Percentiles rank a stretch among this genome's conserved stretches.
These are phyloP conservation scores for Saccharomyces uvarum DNA, from an alignment of 1,139 yeast species.

Conservation along the genomic window DNA sequence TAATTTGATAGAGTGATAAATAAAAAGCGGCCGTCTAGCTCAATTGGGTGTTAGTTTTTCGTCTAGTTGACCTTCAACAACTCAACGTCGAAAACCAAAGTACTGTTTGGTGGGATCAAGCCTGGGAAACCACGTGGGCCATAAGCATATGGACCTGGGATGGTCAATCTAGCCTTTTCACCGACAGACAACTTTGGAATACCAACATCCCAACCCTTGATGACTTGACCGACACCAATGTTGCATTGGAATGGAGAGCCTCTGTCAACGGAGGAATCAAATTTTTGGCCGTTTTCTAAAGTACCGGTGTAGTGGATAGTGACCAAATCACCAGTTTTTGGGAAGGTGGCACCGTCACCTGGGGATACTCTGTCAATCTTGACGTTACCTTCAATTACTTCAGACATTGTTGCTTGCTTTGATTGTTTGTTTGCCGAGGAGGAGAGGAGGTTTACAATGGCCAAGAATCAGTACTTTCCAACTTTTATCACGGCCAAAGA, in stretches of 20 bases:
- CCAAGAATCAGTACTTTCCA: neutral
- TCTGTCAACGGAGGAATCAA: slow-evolving; percentile 90
- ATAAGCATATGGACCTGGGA: slow-evolving; percentile 90
- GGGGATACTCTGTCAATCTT: slow-evolving; percentile 38
- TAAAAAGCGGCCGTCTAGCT: neutral
- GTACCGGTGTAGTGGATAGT: slow-evolving; percentile 95
- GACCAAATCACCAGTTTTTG: slow-evolving; percentile 77
- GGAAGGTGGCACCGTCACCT: slow-evolving; percentile 76
- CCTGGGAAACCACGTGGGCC: slow-evolving; percentile 95
- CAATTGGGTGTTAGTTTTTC: neutral
- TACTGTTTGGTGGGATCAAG: slow-evolving; percentile 91
- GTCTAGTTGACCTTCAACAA: slow-evolving; percentile 66
- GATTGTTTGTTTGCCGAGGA: neutral
- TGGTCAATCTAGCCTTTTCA: slow-evolving; percentile 82
- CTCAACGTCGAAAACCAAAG: slow-evolving; percentile 88
- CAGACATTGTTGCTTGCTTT: slow-evolving; percentile 24
- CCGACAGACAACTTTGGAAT: slow-evolving; percentile 88
- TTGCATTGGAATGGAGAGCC: slow-evolving; percentile 88
- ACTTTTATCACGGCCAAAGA: neutral
- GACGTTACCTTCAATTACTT: slow-evolving; percentile 35
- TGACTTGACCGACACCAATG: slow-evolving; percentile 94
- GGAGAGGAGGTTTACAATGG: neutral
- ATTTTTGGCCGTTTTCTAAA: slow-evolving; percentile 86
- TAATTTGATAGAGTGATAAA: neutral
- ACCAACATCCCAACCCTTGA: slow-evolving; percentile 91